Evolutionary conservation across 495 filamentous ascomycete species (phyloP).

Genomic region (Penicillium parvum): DNA sequence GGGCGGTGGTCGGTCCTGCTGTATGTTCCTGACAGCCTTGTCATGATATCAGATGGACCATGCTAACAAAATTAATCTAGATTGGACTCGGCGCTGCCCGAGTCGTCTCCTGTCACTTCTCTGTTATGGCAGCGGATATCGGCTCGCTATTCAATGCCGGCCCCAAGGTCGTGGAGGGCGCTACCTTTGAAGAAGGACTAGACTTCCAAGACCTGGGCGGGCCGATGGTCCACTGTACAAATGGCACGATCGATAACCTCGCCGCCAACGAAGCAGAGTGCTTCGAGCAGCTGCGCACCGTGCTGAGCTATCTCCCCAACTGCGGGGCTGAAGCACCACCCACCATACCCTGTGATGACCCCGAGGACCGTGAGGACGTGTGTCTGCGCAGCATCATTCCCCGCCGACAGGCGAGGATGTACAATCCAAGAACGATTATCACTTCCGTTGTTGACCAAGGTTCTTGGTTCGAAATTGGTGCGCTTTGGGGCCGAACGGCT

Average conservation of each 20-base stretch:
- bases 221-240: conserved; percentile 56
- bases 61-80: no score
- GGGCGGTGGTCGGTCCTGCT: conserved; percentile 58
- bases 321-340: conserved; percentile 51
- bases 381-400: conserved; percentile 54
- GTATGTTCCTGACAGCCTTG: conserved; percentile 18
- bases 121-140: conserved; percentile 60
- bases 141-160: conserved; percentile 61
- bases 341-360: conserved; percentile 41
- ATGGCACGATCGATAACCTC: conserved; percentile 63
- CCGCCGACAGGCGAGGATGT: conserved; percentile 54
- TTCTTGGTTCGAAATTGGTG: conserved; percentile 60
- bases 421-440: conserved; percentile 54
- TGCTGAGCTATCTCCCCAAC: conserved; percentile 54
- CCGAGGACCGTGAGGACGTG: conserved; percentile 41
- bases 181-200: conserved; percentile 58
- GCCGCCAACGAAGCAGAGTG: conserved; percentile 56
- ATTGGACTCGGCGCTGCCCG: conserved; percentile 60
- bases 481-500: conserved; percentile 56
- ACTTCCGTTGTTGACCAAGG: conserved; percentile 48
- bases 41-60: no score
- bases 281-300: conserved; percentile 54
- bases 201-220: conserved; percentile 54
- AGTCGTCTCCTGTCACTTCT: conserved; percentile 59
- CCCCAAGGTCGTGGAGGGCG: conserved; percentile 56